Evolutionary conservation across 2,329 filamentous ascomycete species (phyloP).

Genomic region (Metarhizium robertsii): DNA sequence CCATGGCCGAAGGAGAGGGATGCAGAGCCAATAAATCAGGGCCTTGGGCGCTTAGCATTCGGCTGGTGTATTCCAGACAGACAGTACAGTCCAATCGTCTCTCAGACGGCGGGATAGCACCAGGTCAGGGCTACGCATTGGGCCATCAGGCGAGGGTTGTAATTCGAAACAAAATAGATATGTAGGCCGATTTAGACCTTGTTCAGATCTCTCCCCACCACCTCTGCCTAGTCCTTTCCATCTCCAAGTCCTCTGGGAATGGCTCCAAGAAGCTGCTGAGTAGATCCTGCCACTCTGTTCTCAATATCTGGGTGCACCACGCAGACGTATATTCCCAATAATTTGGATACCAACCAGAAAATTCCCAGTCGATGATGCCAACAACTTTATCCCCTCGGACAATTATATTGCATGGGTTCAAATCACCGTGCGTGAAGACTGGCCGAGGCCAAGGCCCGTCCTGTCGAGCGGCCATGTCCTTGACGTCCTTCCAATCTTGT

Average conservation of each 20-base stretch:
- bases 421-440: conserved; percentile 31
- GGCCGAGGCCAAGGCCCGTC: not conserved
- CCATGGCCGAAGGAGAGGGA: no score
- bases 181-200: no score
- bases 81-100: no score
- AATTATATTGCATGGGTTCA: conserved; percentile 34
- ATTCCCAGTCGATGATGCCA: conserved; percentile 31
- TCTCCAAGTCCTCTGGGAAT: not conserved
- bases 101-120: no score
- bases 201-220: not conserved
- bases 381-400: conserved; percentile 28
- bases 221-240: not conserved
- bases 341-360: conserved; percentile 21
- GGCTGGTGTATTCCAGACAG: no score
- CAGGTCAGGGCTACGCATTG: no score
- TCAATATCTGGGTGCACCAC: not conserved
- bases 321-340: conserved; percentile 25
- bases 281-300: not conserved
- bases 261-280: not conserved
- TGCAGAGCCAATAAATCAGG: no score
- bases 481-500: not conserved
- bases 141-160: no score
- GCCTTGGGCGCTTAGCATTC: no score
- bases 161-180: no score
- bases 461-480: not conserved